Evolutionary conservation across 768 basidiomycete genomes (phyloP).

Genomic region (Cubamyces lactineus): DNA sequence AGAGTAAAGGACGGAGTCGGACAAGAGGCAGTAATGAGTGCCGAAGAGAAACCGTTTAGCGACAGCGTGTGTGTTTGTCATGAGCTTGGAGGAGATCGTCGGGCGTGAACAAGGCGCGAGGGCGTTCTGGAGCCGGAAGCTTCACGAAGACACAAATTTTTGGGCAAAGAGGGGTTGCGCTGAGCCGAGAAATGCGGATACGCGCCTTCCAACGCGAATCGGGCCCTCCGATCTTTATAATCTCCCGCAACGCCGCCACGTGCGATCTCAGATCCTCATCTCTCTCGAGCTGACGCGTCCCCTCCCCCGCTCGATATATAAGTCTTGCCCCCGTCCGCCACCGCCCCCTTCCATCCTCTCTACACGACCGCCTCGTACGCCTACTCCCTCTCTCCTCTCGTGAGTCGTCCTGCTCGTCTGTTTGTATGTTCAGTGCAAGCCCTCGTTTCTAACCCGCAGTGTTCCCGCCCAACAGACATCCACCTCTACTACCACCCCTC

Average conservation of each 20-base stretch:
- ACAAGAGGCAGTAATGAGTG: too few relatives aligned
- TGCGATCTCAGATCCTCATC: constrained; percentile 33
- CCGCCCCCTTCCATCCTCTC: constrained; percentile 20
- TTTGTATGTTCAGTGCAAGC: background rate
- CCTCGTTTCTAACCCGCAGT: background rate
- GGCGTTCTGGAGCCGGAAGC: constrained; percentile 14
- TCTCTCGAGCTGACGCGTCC: constrained; percentile 38
- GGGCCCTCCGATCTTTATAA: constrained; percentile 28
- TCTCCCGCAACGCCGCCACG: constrained; percentile 31
- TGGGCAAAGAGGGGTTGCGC: constrained; percentile 10
- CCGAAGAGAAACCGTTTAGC: too few relatives aligned
- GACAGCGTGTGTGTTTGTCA: constrained; percentile 3
- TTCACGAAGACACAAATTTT: constrained; percentile 4
- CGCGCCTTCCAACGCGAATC: constrained; percentile 23
- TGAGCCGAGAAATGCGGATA: constrained; percentile 15
- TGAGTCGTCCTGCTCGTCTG: constrained; percentile 1
- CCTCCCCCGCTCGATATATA: constrained; percentile 28
- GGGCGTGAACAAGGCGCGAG: constrained; percentile 5
- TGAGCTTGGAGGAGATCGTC: constrained; percentile 16
- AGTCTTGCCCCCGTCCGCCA: constrained; percentile 22
- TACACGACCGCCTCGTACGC: constrained; percentile 16
- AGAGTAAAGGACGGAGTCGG: background rate
- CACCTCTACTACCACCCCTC: constrained; percentile 16
- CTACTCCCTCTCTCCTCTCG: constrained; percentile 17
- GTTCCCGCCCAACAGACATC: background rate